phyloP scores from a whole-genome alignment of 768 basidiomycete species.

The Kwoniella botswanensis region DNA sequence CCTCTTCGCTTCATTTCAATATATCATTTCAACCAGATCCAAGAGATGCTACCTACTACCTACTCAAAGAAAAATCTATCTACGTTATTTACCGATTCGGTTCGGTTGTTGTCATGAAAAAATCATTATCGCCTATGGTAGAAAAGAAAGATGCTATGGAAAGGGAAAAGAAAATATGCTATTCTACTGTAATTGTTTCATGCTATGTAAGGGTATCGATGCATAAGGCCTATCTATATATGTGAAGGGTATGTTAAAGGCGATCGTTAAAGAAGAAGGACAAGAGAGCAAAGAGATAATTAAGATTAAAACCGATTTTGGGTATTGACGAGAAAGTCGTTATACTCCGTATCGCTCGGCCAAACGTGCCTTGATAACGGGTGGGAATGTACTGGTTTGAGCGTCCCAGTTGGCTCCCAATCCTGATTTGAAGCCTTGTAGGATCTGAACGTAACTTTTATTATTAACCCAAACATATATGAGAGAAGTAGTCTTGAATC shows the following conservation, averaged over 20 bases:
- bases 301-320: neutral
- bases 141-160: slow-evolving; percentile 1
- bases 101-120: neutral
- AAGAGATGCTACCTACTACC: slow-evolving; percentile 1
- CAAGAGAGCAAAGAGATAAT: neutral
- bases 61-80: neutral
- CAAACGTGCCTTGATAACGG: slow-evolving; percentile 83
- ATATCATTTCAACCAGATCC: neutral
- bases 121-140: neutral
- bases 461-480: neutral
- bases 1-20: neutral
- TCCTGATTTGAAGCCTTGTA: slow-evolving; percentile 88
- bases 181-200: slow-evolving; percentile 8
- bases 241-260: slow-evolving; percentile 16
- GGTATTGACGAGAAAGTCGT: neutral
- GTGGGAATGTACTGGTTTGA: slow-evolving; percentile 82
- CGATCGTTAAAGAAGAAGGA: slow-evolving; percentile 2
- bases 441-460: slow-evolving; percentile 61
- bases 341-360: slow-evolving; percentile 84
- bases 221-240: slow-evolving; percentile 28
- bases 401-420: slow-evolving; percentile 78
- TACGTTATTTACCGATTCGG: slow-evolving; percentile 3
- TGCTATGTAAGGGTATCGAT: slow-evolving; percentile 36
- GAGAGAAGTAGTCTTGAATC: neutral
- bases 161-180: slow-evolving; percentile 8